Evolutionary conservation across 495 filamentous ascomycete genomes (phyloP), one percentile per base, ranked within the genome.

Genomic region (Penicillium robsamsonii): DNA sequence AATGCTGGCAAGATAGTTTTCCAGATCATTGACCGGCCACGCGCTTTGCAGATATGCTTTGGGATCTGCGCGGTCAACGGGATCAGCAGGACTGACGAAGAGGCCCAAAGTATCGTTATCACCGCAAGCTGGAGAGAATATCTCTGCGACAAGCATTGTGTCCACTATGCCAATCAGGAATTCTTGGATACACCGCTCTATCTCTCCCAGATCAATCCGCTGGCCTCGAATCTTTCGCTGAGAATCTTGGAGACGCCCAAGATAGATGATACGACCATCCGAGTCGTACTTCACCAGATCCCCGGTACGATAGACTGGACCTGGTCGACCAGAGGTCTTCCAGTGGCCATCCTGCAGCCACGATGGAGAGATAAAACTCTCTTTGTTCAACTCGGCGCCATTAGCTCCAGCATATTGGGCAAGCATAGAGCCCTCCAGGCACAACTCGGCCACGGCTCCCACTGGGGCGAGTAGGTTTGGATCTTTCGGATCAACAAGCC

Each of bases 151-250:
- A 9, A 46, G 2, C 13, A 18, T 18, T 6, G 30, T 30, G 1
- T 18, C n/a, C 9, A 35, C 8, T 1, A 35, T 8, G 4, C 30
- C 17, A 4, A 11, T 12, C 18, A 20, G 0, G 3, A 24, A 22
- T 4, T 25, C 42, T 22, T 25, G 42, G 13, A 49, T 37, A 8
- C 17, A 17, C 17, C 30, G 17, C 46, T 49, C 46, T 15, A 49
- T 22, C 29, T 49, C 46, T 5, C 10, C 17, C 5, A 49, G n/a
- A 5, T 49, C 46, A 15, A 49, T 17, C 11, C 46, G 29, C 17
- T 49, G 46, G 5, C 46, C 46, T 20, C 46, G 46, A 5, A 49
- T 22, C 29, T 49, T 49, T 6, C 15, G n/a, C 18, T 49, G 46
- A 6, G 30, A 20, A 29, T 49, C 46, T 24, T 49, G 13, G 11